A percentile compares a stretch with the other conserved stretches of the same genome.
phyloP scores from a whole-genome alignment of 768 basidiomycete species.

The Suillus placidus region DNA sequence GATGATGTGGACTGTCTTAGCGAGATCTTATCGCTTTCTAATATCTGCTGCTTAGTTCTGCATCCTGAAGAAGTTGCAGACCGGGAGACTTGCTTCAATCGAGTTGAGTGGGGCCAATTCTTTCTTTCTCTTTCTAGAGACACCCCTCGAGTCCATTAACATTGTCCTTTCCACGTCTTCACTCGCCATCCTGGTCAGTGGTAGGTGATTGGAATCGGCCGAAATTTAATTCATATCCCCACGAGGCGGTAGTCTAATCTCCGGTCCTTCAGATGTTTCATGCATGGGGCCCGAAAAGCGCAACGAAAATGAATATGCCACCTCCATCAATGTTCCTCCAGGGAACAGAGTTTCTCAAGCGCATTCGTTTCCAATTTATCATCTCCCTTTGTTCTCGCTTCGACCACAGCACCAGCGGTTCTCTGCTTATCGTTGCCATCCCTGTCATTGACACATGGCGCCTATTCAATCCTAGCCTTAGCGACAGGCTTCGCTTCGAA shows the following conservation, averaged over 20 bases:
- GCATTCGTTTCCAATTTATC: neutral
- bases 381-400: neutral
- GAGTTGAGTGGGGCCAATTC: neutral
- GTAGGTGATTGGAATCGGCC: neutral
- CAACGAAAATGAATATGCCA: neutral
- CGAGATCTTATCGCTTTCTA: neutral
- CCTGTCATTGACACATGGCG: neutral
- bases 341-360: neutral
- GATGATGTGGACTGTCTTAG: neutral
- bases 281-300: neutral
- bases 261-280: neutral
- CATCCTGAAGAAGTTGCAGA: neutral
- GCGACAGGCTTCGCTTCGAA: too few species aligned
- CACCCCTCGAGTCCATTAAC: neutral
- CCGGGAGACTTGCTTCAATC: neutral
- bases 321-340: neutral
- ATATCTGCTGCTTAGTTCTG: neutral
- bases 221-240: neutral
- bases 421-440: neutral
- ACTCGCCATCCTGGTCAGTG: neutral
- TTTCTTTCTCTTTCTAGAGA: neutral
- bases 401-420: neutral
- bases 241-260: neutral
- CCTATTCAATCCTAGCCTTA: neutral
- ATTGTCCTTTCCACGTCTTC: neutral